Conservation (phyloP, 768 basidiomycete genomes). For the Gloeopeniophorella convolvens region DNA sequence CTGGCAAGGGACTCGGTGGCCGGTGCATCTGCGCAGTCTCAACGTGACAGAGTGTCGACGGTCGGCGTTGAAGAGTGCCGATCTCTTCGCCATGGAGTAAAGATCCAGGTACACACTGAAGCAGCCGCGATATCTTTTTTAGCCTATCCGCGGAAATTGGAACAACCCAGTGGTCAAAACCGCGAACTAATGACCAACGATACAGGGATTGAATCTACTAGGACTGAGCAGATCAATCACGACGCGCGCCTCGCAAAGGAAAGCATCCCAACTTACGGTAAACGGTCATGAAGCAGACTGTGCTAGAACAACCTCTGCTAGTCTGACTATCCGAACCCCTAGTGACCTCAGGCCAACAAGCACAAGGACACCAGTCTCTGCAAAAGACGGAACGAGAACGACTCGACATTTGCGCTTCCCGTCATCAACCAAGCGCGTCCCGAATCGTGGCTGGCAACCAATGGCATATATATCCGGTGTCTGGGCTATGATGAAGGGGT, state of each 20-base stretch:
- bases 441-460: slow-evolving; percentile 86
- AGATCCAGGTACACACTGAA: too few relatives aligned
- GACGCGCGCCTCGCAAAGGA: background rate
- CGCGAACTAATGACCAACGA: too few relatives aligned
- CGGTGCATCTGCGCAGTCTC: too few relatives aligned
- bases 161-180: too few relatives aligned
- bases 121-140: too few relatives aligned
- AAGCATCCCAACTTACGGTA: background rate
- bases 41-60: too few relatives aligned
- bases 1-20: too few relatives aligned
- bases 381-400: slow-evolving; percentile 19
- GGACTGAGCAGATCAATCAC: background rate
- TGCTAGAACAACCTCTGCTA: slow-evolving; percentile 11
- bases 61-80: too few relatives aligned
- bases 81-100: too few relatives aligned
- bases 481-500: slow-evolving; percentile 84
- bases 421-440: slow-evolving; percentile 57
- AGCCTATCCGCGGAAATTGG: too few relatives aligned
- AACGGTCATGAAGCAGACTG: background rate
- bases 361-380: slow-evolving; percentile 18
- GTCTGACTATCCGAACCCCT: slow-evolving; percentile 15
- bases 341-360: slow-evolving; percentile 18
- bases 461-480: slow-evolving; percentile 88
- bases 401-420: slow-evolving; percentile 24
- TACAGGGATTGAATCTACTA: background rate